phyloP scores from a whole-genome alignment of 169 alveolate genomes.

The Plasmodium inui region DNA sequence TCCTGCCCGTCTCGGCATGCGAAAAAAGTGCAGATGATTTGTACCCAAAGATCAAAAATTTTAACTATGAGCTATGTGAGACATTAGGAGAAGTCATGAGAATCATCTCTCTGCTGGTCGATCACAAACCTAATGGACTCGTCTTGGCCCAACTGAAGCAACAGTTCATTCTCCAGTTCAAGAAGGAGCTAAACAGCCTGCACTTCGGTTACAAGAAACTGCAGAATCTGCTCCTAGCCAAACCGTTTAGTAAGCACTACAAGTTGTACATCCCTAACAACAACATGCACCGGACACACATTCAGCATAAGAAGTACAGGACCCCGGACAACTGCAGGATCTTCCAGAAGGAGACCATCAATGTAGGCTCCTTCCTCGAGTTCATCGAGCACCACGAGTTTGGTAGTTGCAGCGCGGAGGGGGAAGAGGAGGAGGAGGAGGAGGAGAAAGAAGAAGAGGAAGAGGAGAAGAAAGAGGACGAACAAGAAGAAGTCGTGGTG shows the following conservation, averaged over 20 bases:
- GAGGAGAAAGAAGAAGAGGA: neutral
- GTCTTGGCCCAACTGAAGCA: conserved; percentile 86
- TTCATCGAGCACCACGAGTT: conserved; percentile 21
- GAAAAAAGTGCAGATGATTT: conserved; percentile 87
- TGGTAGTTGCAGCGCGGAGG: neutral
- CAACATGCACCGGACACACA: conserved; percentile 85
- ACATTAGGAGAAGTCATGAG: conserved; percentile 80
- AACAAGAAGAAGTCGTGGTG: neutral
- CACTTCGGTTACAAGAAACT: conserved; percentile 83
- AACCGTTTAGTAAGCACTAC: conserved; percentile 77
- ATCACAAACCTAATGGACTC: conserved; percentile 81
- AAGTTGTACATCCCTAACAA: conserved; percentile 82
- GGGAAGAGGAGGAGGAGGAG: neutral
- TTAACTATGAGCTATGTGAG: conserved; percentile 79
- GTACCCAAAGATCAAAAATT: conserved; percentile 80
- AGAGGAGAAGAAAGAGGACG: neutral
- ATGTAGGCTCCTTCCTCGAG: neutral
- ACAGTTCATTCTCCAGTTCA: conserved; percentile 83
- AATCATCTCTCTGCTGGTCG: conserved; percentile 83
- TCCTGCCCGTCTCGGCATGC: conserved; percentile 85
- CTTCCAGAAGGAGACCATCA: conserved; percentile 77
- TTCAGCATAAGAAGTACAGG: conserved; percentile 80
- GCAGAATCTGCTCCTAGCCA: conserved; percentile 83
- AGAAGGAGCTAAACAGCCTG: conserved; percentile 83
- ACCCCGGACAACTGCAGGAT: conserved; percentile 81